Percentiles rank a stretch among this genome's conserved stretches.
These are phyloP conservation scores for Myrica gale DNA, from an alignment of 306 rosid species.

Conservation along the genomic window DNA sequence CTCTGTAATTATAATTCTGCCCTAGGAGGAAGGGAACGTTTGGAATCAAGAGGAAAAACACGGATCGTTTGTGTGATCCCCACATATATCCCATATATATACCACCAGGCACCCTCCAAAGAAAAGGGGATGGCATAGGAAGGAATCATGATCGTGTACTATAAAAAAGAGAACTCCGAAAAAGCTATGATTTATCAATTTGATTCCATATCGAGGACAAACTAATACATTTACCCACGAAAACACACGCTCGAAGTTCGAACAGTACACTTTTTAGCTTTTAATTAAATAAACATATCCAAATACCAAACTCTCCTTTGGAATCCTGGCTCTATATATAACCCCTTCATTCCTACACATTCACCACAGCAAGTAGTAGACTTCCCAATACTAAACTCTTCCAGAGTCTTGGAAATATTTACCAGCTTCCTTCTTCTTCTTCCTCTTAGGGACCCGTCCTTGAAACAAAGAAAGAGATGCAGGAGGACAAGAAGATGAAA, in stretches of 20 bases:
- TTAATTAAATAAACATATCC: not conserved
- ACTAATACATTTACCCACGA: not conserved
- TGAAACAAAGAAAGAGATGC: not conserved
- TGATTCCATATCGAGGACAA: slow-evolving; percentile 25
- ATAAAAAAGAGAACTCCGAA: not conserved
- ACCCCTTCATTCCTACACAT: slow-evolving; percentile 4
- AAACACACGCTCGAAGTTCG: too few species aligned
- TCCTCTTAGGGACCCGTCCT: not conserved
- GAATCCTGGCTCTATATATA: slow-evolving; percentile 2
- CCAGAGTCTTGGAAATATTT: not conserved
- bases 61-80: not conserved
- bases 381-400: not conserved
- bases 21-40: not conserved
- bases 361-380: not conserved
- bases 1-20: not conserved
- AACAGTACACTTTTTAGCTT: not conserved
- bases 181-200: not conserved
- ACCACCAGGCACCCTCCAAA: not conserved
- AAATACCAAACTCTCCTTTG: slow-evolving; percentile 14
- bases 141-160: not conserved
- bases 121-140: not conserved
- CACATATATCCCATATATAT: not conserved
- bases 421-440: not conserved
- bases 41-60: not conserved
- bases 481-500: slow-evolving; percentile 57